Base-by-base conservation (phyloP, 768 basidiomycete species). In the Lactarius quietus region DNA sequence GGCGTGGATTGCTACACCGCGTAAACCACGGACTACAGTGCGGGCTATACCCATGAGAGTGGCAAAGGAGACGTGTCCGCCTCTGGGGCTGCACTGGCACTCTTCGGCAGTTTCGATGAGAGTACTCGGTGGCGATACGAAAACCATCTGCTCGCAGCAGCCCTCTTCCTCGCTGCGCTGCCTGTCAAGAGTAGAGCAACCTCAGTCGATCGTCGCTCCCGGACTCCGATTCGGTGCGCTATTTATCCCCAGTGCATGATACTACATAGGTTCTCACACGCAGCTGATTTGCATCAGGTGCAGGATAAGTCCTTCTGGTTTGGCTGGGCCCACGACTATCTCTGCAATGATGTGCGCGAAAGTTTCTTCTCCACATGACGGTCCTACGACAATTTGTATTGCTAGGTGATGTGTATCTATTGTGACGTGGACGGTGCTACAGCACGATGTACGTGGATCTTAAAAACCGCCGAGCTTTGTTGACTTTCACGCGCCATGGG, bases 331-430 rank as follows among this genome's bases (percentile, higher is more conserved):
- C 36, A 61, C 38, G 64, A 65, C 29, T 31, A 28, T 10, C 12
- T 51, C 15, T 67, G 66, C 26, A 65, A n/a, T 14, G 17, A n/a
- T 39, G 66, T 36, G 51, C 57, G 66, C 2, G 35, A 28, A 31
- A 55, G 28, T 54, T 58, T 58, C 36, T 26, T 58, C 23, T 36
- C 15, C 8, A 39, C 15, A n/a, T n/a, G n/a, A 17, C 3, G 2
- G 14, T 51, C n/a, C 5, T 23, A 29, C 15, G 4, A 26, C 28
- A 1, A 3, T n/a, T 9, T 15, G 45, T 48, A 18, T 38, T 28
- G 35, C 18, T 26, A 68, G 67, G 65, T 35, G 26, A 61, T 67
- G 57, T 62, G 64, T 35, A 68, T 68, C 43, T 59, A 68, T 6
- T 57, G 61, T n/a, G 23, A 23, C 3, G 63, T 67, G 36, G 43